Conservation (phyloP, 345 rosid genomes). For the Aethionema arabicum region DNA sequence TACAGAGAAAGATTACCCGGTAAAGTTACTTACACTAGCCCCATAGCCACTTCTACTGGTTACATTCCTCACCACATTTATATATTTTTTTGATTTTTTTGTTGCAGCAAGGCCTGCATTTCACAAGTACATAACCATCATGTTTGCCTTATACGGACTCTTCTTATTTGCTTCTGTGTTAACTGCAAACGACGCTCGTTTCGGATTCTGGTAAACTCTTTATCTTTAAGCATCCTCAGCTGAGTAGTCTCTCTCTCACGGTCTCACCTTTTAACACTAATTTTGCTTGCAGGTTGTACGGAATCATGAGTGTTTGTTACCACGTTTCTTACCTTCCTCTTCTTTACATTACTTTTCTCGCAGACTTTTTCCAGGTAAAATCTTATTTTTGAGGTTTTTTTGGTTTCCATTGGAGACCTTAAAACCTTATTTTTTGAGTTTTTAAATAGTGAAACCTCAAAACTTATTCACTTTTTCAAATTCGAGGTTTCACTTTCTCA, state of each 20-base stretch:
- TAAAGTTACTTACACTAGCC: slow-evolving; percentile 30
- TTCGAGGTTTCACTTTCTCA: no score
- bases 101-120: slow-evolving; percentile 91
- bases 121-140: slow-evolving; percentile 65
- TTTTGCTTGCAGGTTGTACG: slow-evolving; percentile 65
- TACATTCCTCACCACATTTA: slow-evolving; percentile 11
- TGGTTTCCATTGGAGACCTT: no score
- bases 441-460: no score
- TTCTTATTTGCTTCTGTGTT: slow-evolving; percentile 65
- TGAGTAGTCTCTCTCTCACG: not conserved
- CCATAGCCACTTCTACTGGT: not conserved
- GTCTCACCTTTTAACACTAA: slow-evolving; percentile 1
- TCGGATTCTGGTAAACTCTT: slow-evolving; percentile 71
- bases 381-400: no score
- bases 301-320: slow-evolving; percentile 63
- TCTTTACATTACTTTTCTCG: slow-evolving; percentile 66
- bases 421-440: no score
- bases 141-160: slow-evolving; percentile 64
- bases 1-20: slow-evolving; percentile 92
- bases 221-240: slow-evolving; percentile 1
- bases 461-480: no score
- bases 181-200: slow-evolving; percentile 56
- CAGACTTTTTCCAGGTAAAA: slow-evolving; percentile 97
- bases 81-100: slow-evolving; percentile 26
- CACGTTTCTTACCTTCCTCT: slow-evolving; percentile 87